phyloP scores from a whole-genome alignment of 176 grass and related monocot genomes.

The Cenchrus americanus region DNA sequence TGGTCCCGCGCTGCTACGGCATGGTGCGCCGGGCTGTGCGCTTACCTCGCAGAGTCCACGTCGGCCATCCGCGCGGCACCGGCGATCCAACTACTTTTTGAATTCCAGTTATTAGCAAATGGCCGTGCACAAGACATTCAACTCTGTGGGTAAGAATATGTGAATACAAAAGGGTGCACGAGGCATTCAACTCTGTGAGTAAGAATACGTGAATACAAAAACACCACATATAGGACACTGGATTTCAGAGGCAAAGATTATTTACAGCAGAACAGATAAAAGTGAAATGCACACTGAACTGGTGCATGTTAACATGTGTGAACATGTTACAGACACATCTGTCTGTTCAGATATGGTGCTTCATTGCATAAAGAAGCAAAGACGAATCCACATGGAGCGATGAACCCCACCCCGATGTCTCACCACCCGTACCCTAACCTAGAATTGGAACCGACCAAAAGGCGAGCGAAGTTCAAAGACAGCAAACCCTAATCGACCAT shows the following conservation, averaged over 20 bases:
- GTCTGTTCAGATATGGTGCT: neutral
- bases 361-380: neutral
- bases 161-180: too few species aligned
- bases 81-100: too few species aligned
- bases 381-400: neutral
- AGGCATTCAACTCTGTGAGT: neutral
- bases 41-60: too few species aligned
- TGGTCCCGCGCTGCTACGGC: too few species aligned
- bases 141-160: neutral
- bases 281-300: conserved; percentile 6
- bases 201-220: neutral
- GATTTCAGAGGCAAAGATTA: too few species aligned
- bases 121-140: neutral
- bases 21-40: too few species aligned
- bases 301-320: neutral
- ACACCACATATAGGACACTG: neutral
- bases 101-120: neutral
- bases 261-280: neutral
- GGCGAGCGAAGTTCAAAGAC: neutral
- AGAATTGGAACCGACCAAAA: neutral
- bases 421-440: neutral
- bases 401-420: neutral
- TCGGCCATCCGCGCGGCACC: too few species aligned
- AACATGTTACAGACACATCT: neutral
- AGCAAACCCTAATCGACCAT: conserved; percentile 25